Conservation (phyloP, 306 rosid genomes). For the Lathyrus sativus region DNA sequence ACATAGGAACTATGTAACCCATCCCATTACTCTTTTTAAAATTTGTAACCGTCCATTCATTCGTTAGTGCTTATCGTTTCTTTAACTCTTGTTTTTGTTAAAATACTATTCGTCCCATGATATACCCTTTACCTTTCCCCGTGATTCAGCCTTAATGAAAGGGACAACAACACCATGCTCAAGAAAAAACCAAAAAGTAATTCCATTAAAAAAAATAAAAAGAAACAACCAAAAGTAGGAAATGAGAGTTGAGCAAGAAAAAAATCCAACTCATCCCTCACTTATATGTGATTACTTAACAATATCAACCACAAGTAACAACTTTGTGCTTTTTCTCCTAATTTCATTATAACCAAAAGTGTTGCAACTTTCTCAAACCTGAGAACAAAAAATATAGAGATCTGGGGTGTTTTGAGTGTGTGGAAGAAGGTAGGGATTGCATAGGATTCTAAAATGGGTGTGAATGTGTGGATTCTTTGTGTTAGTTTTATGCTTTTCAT, state of each 20-base stretch:
- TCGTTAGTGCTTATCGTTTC: neutral
- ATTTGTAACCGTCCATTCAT: neutral
- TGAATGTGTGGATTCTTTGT: neutral
- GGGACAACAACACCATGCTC: neutral
- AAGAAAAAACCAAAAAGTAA: conserved; percentile 1
- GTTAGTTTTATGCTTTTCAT: conserved; percentile 10
- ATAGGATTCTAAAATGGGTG: conserved; percentile 28
- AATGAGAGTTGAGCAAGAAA: neutral
- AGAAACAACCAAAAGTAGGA: neutral
- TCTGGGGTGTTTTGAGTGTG: neutral
- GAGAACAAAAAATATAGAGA: neutral
- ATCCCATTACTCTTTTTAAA: neutral
- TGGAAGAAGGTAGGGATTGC: neutral
- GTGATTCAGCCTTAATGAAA: conserved; percentile 7
- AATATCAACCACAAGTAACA: conserved; percentile 3
- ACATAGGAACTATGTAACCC: too few species aligned
- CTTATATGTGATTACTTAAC: neutral
- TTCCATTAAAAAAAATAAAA: neutral
- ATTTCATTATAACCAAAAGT: neutral
- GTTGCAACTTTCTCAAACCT: neutral
- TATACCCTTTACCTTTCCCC: neutral
- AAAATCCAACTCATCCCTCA: neutral
- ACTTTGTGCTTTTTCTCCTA: conserved; percentile 10
- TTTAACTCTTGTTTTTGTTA: too few species aligned
- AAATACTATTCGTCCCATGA: neutral